These are phyloP conservation scores for Naganishia onofrii DNA, from an alignment of 768 basidiomycete species.

Conservation along the genomic window DNA sequence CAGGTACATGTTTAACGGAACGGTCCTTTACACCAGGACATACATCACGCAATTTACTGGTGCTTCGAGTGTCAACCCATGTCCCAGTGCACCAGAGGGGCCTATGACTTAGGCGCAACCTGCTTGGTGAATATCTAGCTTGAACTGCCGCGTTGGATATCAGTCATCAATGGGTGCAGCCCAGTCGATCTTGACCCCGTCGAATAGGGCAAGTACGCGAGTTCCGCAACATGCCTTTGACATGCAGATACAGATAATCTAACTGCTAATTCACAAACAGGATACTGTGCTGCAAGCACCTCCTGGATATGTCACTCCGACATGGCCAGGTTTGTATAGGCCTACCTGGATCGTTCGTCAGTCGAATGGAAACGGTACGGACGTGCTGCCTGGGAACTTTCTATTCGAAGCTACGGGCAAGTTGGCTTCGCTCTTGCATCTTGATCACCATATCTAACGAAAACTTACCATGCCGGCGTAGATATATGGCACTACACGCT, in stretches of 20 bases:
- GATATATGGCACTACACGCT: slow-evolving; percentile 35
- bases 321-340: slow-evolving; percentile 13
- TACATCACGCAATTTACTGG: too few relatives aligned
- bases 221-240: background rate
- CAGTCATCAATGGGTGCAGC: slow-evolving; percentile 14
- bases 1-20: too few relatives aligned
- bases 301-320: slow-evolving; percentile 19
- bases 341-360: slow-evolving; percentile 2
- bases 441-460: background rate
- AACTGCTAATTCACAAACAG: too few relatives aligned
- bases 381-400: slow-evolving; percentile 14
- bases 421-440: background rate
- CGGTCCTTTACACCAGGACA: too few relatives aligned
- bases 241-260: background rate
- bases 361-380: slow-evolving; percentile 13
- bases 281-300: slow-evolving; percentile 22
- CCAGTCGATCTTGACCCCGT: slow-evolving; percentile 21
- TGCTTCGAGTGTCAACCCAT: too few relatives aligned
- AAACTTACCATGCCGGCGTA: background rate
- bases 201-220: slow-evolving; percentile 13
- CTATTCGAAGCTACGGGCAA: slow-evolving; percentile 10
- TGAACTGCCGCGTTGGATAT: background rate
- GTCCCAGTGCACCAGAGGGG: too few relatives aligned
- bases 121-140: background rate
- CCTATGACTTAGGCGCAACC: background rate